Base-by-base conservation (phyloP, 768 basidiomycete species). In the Lenzites betulinus region DNA sequence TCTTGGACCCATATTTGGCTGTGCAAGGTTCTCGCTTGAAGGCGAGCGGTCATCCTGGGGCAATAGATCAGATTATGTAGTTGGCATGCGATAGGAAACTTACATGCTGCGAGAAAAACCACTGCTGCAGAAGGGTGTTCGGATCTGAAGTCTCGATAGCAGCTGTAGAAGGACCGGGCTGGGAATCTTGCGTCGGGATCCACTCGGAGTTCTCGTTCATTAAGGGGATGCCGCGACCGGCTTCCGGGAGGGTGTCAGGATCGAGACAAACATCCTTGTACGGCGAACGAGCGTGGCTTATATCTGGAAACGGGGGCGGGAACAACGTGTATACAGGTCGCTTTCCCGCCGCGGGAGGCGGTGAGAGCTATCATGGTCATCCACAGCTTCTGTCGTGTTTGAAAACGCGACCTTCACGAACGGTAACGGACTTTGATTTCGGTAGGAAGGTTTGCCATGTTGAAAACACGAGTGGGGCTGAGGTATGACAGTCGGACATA, bases 301-400 rank as follows among this genome's bases (percentile, higher is more conserved):
- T 64, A 57, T 42, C 36, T 42, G 18, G 15, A 13, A 20, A 28
- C 18, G 25, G 38, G 42, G 20, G n/a, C 44, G 26, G 22, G 50
- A 41, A 54, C 47, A 54, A 48, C 51, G 51, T 49, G 59, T 60
- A 22, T 1, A 41, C 35, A 51, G 42, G 20, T 35, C 44, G 41
- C 18, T 28, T 44, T 35, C n/a, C 18, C 44, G 26, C 39, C 25
- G 55, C 18, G 36, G 16, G 57, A 46, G 63, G 58, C 59, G 50
- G 42, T 64, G 63, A 56, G 33, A 52, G 35, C 1, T 38, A 60
- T 53, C 54, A 56, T 15, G 35, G 41, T 35, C 62, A 11, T 25
- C 54, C 62, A 59, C 62, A 58, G 57, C 62, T 63, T 63, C 58
- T 54, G 57, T 63, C 53, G 43, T 20, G 15, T 33, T 47, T 52